Conservation (phyloP, 2,329 filamentous ascomycete genomes). For the Sporothrix euskadiensis region DNA sequence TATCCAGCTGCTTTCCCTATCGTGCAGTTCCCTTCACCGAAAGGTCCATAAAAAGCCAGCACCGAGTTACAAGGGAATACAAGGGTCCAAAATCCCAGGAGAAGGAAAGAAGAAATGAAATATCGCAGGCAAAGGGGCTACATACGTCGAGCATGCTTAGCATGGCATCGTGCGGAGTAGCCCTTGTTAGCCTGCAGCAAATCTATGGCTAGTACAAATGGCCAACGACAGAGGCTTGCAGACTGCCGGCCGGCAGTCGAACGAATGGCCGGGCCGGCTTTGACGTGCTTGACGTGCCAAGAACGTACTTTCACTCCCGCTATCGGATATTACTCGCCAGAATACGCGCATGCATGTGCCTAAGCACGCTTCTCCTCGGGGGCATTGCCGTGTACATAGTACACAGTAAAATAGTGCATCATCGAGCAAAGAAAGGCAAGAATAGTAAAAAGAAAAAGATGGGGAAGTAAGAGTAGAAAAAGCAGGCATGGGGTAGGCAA, state of each 20-base stretch:
- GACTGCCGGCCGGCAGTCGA: conserved; percentile 8
- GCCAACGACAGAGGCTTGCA: conserved; percentile 2
- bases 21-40: conserved; percentile 2
- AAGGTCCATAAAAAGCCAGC: not conserved
- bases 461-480: not conserved
- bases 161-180: not conserved
- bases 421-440: not conserved
- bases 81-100: not conserved
- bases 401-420: no score
- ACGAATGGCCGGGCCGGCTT: not conserved
- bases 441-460: not conserved
- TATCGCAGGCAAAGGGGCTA: not conserved
- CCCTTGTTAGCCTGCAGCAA: not conserved
- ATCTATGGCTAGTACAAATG: not conserved
- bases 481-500: not conserved
- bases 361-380: not conserved
- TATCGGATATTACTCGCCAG: conserved; percentile 13
- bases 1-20: not conserved
- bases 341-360: conserved; percentile 8
- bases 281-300: not conserved
- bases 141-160: not conserved
- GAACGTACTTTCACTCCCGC: not conserved
- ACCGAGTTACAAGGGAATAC: not conserved
- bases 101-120: not conserved
- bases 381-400: not conserved